phyloP scores from a whole-genome alignment of 495 filamentous ascomycete genomes.

The Talaromyces ruber region DNA sequence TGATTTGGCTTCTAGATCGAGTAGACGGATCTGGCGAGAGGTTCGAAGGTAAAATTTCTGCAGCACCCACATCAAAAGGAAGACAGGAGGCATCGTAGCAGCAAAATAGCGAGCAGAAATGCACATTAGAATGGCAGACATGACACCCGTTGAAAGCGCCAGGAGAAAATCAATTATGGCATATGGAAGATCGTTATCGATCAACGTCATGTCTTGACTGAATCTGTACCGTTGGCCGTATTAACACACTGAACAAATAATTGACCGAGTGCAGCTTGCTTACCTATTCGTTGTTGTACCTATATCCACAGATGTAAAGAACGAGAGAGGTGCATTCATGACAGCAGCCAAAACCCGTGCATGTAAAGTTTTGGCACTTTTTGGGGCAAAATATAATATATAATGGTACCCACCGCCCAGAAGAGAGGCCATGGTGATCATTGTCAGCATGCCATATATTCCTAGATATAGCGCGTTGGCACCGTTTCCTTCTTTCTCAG shows the following conservation, averaged over 20 bases:
- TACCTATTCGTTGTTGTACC: conserved; percentile 41
- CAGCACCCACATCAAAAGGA: conserved; percentile 41
- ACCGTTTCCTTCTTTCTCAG: not conserved
- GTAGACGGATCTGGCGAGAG: conserved; percentile 48
- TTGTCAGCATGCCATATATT: conserved; percentile 45
- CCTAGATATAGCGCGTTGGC: conserved; percentile 42
- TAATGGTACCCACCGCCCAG: conserved; percentile 19
- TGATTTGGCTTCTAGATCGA: conserved; percentile 47
- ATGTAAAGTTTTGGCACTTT: not conserved
- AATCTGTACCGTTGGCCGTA: not conserved
- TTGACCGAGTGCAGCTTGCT: not conserved
- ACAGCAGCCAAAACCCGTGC: not conserved
- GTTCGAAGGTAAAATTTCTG: conserved; percentile 57
- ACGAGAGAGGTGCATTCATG: conserved; percentile 34
- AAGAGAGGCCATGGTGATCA: conserved; percentile 33
- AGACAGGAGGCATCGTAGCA: conserved; percentile 37
- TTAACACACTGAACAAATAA: not conserved
- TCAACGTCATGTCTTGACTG: conserved; percentile 49
- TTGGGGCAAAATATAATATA: conserved; percentile 1
- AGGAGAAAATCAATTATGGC: conserved; percentile 8
- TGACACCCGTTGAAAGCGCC: not conserved
- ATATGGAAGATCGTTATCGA: conserved; percentile 47
- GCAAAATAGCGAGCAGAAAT: conserved; percentile 27
- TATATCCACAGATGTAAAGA: conserved; percentile 37
- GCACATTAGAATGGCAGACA: conserved; percentile 6